Evolutionary conservation across 2,329 filamentous ascomycete genomes (phyloP), one percentile per base, ranked within the genome.

Genomic region (Laburnicola sp.): DNA sequence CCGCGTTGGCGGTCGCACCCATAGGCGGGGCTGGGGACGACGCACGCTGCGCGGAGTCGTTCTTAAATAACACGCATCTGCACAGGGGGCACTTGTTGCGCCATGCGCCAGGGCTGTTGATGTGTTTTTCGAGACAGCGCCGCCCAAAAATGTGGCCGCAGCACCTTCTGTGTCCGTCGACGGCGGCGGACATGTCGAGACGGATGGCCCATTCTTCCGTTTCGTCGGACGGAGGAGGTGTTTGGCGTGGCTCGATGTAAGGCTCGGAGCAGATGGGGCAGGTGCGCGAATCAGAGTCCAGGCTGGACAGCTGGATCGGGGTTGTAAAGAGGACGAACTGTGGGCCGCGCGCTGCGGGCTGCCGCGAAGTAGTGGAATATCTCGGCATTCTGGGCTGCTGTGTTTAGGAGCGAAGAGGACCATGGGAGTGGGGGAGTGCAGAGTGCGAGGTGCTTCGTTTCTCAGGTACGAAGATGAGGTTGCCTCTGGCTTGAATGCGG

Each of bases 231-330:
- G 2, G 6, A n/a, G 27, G 34, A 34, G 28, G 16, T 23, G 27
- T 10, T 11, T 27, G 11, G 9, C 42, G 45, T 4, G 28, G 27
- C 27, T 51, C 46, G 10, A 45, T 45, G 5, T 50, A 50, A 1
- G 34, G 26, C 21, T 56, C 50, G 4, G 23, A 26, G 25, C 53
- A 56, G 25, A 48, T 56, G n/a, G 39, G 48, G 16, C 53, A 56
- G 2, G 9, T 23, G 30, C 34, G 28, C 23, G 45, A 38, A 7
- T 36, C 45, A 4, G 6, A 1, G 10, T 26, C 28, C 4, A 40
- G 36, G 23, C 22, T 21, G 2, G 16, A 27, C 3, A 48, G 30
- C 16, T 11, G 8, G 2, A 48, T 23, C 9, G 39, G 43, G 6
- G 50, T 53, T 2, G 43, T 45, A 40, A 53, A 48, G 2, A 56